Evolutionary conservation across 148 eudicot genomes (phyloP), one percentile per base, ranked within the genome.

Genomic region (Chenopodium album): DNA sequence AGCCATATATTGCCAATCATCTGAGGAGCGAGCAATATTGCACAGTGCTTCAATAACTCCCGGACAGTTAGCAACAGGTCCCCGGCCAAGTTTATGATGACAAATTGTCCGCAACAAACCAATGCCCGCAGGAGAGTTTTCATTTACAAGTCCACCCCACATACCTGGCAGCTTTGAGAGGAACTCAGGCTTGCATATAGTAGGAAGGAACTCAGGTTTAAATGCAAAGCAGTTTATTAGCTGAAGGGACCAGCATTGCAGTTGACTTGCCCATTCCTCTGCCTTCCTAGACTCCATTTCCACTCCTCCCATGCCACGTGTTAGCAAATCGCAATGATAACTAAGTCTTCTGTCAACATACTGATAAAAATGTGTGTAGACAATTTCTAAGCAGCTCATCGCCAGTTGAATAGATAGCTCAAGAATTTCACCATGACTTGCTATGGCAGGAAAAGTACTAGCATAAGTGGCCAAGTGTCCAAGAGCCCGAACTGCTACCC

Each of bases 121-220:
- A 81, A 96, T 94, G 37, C 99, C 99, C 78, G 98, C 99, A 9
- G 98, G 98, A 20, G 99, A 94, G 75, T 90, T 91, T 85, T 94
- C 98, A 89, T 94, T 96, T 34, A 92, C 99, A 54, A 96, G 94
- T 46, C 99, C 99, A 63, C 99, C 99, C 99, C 99, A 96, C 99
- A 96, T 94, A 67, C 90, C 98, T 2, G 97, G 95, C 63, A 96
- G 87, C 78, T 92, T 96, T 67, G 83, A 78, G 60, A 96, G 88
- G 83, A 96, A 94, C 56, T 96, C 98, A 2, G 90, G 90, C 80
- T 92, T 92, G 89, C 99, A 96, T 78, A 94, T 94, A 59, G 87
- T 82, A 20, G 97, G 76, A 81, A 96, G 91, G 82, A 92, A 96
- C 81, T 94, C 98, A 1, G 93, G 86, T 81, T 94, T 96, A 75